Evolutionary conservation across 352 stramenopile species (phyloP), one percentile per base, ranked within the genome.

Genomic region (Halophytophthora batemanensis): DNA sequence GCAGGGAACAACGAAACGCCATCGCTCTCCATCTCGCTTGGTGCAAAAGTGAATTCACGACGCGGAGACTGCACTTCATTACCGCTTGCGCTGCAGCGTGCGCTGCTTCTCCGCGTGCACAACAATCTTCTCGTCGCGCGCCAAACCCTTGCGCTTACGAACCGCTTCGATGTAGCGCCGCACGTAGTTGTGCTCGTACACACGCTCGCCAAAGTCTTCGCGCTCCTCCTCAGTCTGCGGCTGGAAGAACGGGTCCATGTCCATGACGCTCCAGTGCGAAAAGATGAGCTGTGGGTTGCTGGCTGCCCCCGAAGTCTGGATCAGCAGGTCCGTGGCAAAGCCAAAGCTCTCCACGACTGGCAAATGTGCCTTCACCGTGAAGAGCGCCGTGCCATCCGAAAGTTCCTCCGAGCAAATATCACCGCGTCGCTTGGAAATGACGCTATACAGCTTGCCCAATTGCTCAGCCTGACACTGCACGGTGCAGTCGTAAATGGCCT

Each of bases 221-320:
- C 94, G 83, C 69, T 99, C 95, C 49, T 98, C 92, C 55, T 97
- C 82, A 2, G 93, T 98, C 43, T 90, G 95, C 22, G 95, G 94
- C 56, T 97, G 94, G 77, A 97, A 98, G 66, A 98, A 99, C 6
- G 96, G 96, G 53, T 98, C 94, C 68, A 97, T 90, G 25, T 97
- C 83, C 31, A 98, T 86, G 25, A 96, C 71, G 39, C 69, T 75
- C 95, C 95, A 99, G 66, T 98, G 93, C 35, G 80, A 94, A 70
- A 98, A 98, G 8, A 97, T 75, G 22, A 99, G 72, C 64, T 98
- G 93, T 22, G 96, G 96, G 41, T 96, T 96, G 50, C 93, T 98
- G 13, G 96, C 96, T 31, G 96, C 90, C 17, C 96, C 96, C 35
- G 93, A 98, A 13, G 93, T 98, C 58, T 97, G 88, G 45, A 92